A percentile compares a stretch with the other conserved stretches of the same genome.
Conservation (phyloP, 805 yeast genomes). For the Metschnikowia aberdeeniae region DNA sequence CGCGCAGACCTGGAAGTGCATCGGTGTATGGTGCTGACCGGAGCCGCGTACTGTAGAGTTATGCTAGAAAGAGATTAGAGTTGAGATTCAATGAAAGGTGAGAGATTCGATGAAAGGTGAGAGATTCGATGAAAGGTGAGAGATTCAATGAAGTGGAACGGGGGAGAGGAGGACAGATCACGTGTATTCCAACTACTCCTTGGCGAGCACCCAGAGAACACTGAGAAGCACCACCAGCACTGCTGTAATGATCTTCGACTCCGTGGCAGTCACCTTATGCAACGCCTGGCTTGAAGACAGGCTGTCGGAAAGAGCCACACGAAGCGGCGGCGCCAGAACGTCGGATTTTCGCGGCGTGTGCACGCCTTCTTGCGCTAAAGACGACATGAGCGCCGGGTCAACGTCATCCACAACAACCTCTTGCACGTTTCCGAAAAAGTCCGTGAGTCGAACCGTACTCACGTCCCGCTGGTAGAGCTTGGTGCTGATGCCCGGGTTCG, state of each 20-base stretch:
- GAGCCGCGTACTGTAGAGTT: neutral
- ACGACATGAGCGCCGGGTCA: slow-evolving; percentile 43
- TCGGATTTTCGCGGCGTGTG: neutral
- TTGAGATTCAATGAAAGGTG: no score
- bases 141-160: no score
- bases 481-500: slow-evolving; percentile 88
- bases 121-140: no score
- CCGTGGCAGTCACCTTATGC: slow-evolving; percentile 15
- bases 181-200: slow-evolving; percentile 7
- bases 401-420: slow-evolving; percentile 61
- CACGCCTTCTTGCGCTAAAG: slow-evolving; percentile 4
- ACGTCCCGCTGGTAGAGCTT: slow-evolving; percentile 69
- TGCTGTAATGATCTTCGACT: slow-evolving; percentile 13
- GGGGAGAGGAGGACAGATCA: neutral
- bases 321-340: neutral
- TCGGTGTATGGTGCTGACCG: no score
- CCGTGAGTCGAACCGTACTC: slow-evolving; percentile 73
- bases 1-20: neutral
- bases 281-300: slow-evolving; percentile 9
- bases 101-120: no score
- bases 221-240: slow-evolving; percentile 16
- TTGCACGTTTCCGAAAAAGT: slow-evolving; percentile 92
- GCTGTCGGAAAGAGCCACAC: slow-evolving; percentile 6
- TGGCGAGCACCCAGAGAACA: slow-evolving; percentile 15
- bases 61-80: no score